Evolutionary conservation across 2,329 filamentous ascomycete genomes (phyloP), one percentile per base, ranked within the genome.

Genomic region (Emericellopsis cladophorae): DNA sequence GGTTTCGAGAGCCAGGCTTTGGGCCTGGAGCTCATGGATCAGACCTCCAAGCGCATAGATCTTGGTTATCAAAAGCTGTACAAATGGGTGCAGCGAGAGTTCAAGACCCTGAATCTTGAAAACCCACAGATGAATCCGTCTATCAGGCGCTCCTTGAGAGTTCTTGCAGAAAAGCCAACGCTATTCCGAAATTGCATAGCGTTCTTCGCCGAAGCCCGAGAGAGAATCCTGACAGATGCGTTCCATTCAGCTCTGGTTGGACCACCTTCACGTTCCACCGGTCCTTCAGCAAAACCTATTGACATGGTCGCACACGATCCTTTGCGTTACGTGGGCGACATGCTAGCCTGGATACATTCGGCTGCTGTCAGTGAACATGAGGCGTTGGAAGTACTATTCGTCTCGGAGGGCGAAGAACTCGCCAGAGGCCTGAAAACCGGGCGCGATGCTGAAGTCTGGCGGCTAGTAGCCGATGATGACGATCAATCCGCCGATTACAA

Each of bases 301-400:
- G 90, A 98, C 55, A 76, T 96, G 51, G 83, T 81, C 10, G 90
- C 92, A 1, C 90, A 96, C 56, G 92, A 98, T 54, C 81, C 87
- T 1, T 64, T 96, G 22, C 79, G 92, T 16, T 96, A 96, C 57
- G 79, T 93, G 3, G 88, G 92, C 40, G 92, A 98, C 55, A 98
- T 98, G 89, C 72, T 98, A 12, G 92, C 92, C 5, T 98, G 92
- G 92, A 79, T 84, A 6, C 92, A 98, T 57, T 95, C 92, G 1
- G 84, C 89, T 3, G 82, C 90, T 0, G 92, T 98, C 1, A 93
- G 90, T 26, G 92, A 98, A 59, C 76, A 85, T 40, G 92, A 98
- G 60, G 88, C 89, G 0, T 69, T 98, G 6, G 90, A 96, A 57
- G 79, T 87, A 2, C 67, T 98, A 1, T 98, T 98, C 54, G 81